Evolutionary conservation across 495 filamentous ascomycete genomes (phyloP), one percentile per base, ranked within the genome.

Genomic region (Parmelia sp.): DNA sequence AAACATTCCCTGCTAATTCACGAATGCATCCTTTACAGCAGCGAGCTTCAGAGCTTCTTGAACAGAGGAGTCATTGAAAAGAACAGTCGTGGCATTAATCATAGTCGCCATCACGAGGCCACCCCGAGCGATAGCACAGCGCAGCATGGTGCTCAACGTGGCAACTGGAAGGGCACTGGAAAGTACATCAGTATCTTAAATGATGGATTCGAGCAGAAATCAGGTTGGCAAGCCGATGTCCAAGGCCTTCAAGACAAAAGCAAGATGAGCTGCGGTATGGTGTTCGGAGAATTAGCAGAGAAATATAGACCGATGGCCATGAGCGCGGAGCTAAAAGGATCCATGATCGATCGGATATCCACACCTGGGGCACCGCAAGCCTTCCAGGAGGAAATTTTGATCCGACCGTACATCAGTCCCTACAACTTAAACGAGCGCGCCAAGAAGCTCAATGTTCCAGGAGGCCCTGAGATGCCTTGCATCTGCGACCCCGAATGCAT

Each of bases 271-370:
- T 68, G 65, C 57, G 66, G 66, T 14, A 63, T 70, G 65, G 47
- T 66, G 15, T 70, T 68, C 51, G 68, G 57, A 57, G 51, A 57
- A 35, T 57, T 70, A 23, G 61, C 61, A 17, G 68, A 70, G 57
- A 70, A 70, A 53, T 65, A 70, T 27, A 29, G 63, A 29, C 47
- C 58, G 10, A 60, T 61, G 31, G 19, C 56, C 35, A 40, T 23
- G n/a, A 40, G 59, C 3, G 61, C 53, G n/a, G 33, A 35, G 65
- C 17, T 33, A 6, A 40, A 57, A 47, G 44, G 40, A 33, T 62
- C 36, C n/a, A 49, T n/a, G 9, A 45, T 61, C 21, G 44, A 61
- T 55, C 57, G 57, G n/a, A 25, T 23, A 14, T 37, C 44, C 47
- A 61, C 62, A 1, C 62, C 62, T 14, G 62, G 60, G 39, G 56